Evolutionary conservation across 179 eudicot species (phyloP), one percentile per base, ranked within the genome.

Genomic region (Patellifolia procumbens): DNA sequence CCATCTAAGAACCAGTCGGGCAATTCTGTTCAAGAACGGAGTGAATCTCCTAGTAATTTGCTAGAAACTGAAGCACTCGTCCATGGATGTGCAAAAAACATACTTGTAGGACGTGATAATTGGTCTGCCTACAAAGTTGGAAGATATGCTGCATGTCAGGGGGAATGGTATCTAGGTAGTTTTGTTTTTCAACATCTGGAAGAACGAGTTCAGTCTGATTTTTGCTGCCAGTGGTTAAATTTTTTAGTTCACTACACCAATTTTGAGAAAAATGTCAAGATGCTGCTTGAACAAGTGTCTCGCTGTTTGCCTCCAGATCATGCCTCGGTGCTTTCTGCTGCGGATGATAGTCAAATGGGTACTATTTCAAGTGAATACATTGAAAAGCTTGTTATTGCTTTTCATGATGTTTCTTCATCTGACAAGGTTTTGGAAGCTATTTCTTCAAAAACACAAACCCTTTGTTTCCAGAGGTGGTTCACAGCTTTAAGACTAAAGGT

Each of bases 121-220:
- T 95, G 99, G 99, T 77, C 67, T 64, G 89, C 90, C 72, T 95
- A 95, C 74, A 88, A 81, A 74, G 86, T 86, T 76, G 99, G 89
- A 72, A 90, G 61, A 82, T 74, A 60, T 89, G 97, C 99, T 71
- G 86, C 85, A 42, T 86, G 86, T 82, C 81, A 78, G 62, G 99
- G 97, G 34, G 87, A 80, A 26, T 92, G 95, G 97, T 83, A 68
- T 70, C 78, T 86, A 60, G 91, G 92, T 83, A 81, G 87, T 56
- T 80, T 83, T 75, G 81, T 90, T 58, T 93, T 93, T 74, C 85
- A 87, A 60, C 78, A 85, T 56, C 86, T 95, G 29, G 76, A 42
- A 49, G 62, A 76, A 24, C 75, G 51, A 53, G 89, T 83, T 80
- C 78, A 82, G 42, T 91, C 97, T 78, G 75, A 81, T 73, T 28